phyloP scores from a whole-genome alignment of 495 filamentous ascomycete genomes.

The Echria macrotheca region DNA sequence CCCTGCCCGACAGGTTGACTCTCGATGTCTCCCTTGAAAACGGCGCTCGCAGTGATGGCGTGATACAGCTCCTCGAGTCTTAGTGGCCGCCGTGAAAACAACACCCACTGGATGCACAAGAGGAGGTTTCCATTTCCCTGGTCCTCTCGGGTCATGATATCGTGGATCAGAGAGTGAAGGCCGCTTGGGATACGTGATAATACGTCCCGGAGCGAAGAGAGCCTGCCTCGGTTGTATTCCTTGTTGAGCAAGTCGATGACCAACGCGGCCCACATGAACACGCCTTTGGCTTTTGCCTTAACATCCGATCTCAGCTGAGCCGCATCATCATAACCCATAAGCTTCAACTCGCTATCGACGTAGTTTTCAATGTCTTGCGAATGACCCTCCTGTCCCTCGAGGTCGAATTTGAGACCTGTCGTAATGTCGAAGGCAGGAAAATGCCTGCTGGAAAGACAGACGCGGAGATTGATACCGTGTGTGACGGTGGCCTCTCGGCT shows the following conservation, averaged over 20 bases:
- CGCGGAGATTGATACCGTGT: slow-evolving; percentile 4
- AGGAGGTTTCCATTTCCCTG: slow-evolving; percentile 19
- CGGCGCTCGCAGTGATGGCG: slow-evolving; percentile 17
- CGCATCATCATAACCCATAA: slow-evolving; percentile 12
- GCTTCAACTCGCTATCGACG: slow-evolving; percentile 16
- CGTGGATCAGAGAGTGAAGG: slow-evolving; percentile 27
- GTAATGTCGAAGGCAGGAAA: slow-evolving; percentile 39
- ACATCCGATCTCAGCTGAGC: slow-evolving; percentile 27
- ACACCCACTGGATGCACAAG: slow-evolving; percentile 36
- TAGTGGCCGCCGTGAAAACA: slow-evolving; percentile 29
- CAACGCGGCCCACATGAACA: slow-evolving; percentile 44
- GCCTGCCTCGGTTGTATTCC: slow-evolving; percentile 14
- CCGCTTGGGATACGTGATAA: slow-evolving; percentile 26
- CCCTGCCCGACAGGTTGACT: no score
- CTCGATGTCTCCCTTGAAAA: background rate
- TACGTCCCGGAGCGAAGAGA: slow-evolving; percentile 8
- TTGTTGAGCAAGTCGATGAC: slow-evolving; percentile 40
- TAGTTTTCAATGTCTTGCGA: slow-evolving; percentile 16
- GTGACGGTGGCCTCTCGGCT: slow-evolving; percentile 11
- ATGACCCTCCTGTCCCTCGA: slow-evolving; percentile 20
- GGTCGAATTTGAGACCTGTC: slow-evolving; percentile 19
- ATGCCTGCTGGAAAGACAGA: slow-evolving; percentile 48
- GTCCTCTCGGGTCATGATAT: slow-evolving; percentile 29
- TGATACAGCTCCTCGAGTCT: slow-evolving; percentile 29
- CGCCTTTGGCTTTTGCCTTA: slow-evolving; percentile 32